Base-by-base conservation (phyloP, 768 basidiomycete species). In the Panaeolus cyanescens region DNA sequence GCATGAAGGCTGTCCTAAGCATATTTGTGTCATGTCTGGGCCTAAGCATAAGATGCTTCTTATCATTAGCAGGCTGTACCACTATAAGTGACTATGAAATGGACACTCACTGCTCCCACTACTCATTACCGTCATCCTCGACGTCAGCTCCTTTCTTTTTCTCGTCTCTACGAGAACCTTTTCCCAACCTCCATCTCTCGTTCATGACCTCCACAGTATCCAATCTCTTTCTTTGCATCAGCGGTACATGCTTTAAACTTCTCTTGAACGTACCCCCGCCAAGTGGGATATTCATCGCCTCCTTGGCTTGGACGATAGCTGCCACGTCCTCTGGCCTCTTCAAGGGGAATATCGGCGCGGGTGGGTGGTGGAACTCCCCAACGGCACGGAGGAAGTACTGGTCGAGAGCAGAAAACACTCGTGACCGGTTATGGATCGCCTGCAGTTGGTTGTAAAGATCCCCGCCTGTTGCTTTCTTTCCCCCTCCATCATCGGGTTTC, bases 131-230 rank as follows among this genome's bases (percentile, higher is more conserved):
- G 58, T 72, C 71, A 13, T 67, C 66, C 5, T 60, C 67, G 25
- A 19, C 67, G 32, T 66, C 73, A 12, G 58, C 65, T n/a, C 56
- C 62, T 19, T 67, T 71, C 63, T 68, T 71, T 62, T 67, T 74
- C 62, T 75, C 80, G 13, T 74, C 74, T 65, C 74, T 78, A 62
- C 83, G 78, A 45, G 78, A 75, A 1, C 86, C 89, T 68, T 87
- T 87, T 10, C 90, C 90, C 17, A 80, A 68, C 62, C 88, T 80
- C 91, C 92, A 98, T 58, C 90, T 82, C 67, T 87, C 86, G 70
- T 98, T 96, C 22, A 84, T 82, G 13, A 85, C 83, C 32, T 92
- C 90, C 0, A 90, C 86, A 6, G 81, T 80, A 60, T 92, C 91
- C 30, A 90, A 74, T 57, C 93, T 80, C 58, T 86, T 84, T 62